Evolutionary conservation across 2,329 filamentous ascomycete genomes (phyloP).

Genomic region (Xylaria sp.): DNA sequence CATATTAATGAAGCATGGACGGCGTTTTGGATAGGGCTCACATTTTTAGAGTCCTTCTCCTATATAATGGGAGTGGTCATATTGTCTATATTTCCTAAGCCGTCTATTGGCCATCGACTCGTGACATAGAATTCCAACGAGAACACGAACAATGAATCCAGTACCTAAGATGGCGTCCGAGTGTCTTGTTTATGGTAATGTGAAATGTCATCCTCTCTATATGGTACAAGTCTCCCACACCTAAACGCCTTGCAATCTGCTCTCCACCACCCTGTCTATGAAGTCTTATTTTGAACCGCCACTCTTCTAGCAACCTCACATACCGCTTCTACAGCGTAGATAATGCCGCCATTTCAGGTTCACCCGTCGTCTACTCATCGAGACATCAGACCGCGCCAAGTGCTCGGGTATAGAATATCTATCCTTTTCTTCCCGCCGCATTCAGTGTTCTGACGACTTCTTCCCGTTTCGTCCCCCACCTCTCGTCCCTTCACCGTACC

Average conservation of each 20-base stretch:
- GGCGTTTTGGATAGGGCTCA: constrained; percentile 43
- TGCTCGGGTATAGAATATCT: not conserved
- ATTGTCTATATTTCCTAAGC: constrained; percentile 27
- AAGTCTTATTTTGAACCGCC: constrained; percentile 1
- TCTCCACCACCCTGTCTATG: constrained; percentile 12
- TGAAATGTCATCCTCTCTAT: constrained; percentile 20
- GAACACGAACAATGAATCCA: constrained; percentile 25
- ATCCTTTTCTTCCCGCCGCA: not conserved
- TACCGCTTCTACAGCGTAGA: not conserved
- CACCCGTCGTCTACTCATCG: not conserved
- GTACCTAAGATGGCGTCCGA: constrained; percentile 10
- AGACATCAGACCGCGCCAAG: not conserved
- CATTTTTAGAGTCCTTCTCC: constrained; percentile 37
- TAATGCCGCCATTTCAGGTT: not conserved
- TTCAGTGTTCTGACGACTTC: too few species aligned
- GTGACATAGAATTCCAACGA: constrained; percentile 35
- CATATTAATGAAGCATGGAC: constrained; percentile 38
- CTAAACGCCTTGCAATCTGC: constrained; percentile 24
- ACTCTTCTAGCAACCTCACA: not conserved
- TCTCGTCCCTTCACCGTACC: constrained; percentile 26
- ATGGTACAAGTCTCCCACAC: constrained; percentile 9
- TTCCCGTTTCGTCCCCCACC: not conserved
- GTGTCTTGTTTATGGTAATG: not conserved
- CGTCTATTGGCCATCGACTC: constrained; percentile 22
- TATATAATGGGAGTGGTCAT: constrained; percentile 38